These are phyloP conservation scores for Rhizoctonia solani DNA, from an alignment of 1,284 basidiomycete genomes.

Conservation along the genomic window DNA sequence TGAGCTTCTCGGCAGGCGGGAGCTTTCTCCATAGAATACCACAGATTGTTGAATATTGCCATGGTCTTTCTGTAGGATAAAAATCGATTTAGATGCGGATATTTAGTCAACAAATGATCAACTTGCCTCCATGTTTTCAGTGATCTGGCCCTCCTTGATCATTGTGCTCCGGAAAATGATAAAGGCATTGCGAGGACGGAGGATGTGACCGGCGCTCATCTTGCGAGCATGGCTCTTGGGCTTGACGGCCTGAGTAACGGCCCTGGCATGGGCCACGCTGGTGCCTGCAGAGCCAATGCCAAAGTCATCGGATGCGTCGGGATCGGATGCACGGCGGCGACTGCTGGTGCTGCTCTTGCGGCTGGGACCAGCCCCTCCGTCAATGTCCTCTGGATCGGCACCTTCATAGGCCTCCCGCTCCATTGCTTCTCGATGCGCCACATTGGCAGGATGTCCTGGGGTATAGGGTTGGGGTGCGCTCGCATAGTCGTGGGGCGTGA, in stretches of 20 bases:
- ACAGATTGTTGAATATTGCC: constrained; percentile 32
- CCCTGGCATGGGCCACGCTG: constrained; percentile 13
- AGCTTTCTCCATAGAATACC: constrained; percentile 33
- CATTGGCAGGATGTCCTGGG: constrained; percentile 31
- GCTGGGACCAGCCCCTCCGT: neutral
- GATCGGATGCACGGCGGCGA: constrained; percentile 11
- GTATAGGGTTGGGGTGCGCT: constrained; percentile 28
- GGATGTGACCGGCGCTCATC: constrained; percentile 30
- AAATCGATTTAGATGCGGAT: neutral
- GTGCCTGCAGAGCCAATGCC: neutral
- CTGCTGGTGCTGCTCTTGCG: constrained; percentile 20
- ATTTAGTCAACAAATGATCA: neutral
- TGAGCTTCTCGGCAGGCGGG: constrained; percentile 21
- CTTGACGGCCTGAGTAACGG: constrained; percentile 5
- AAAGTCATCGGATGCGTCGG: neutral
- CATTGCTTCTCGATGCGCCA: constrained; percentile 29
- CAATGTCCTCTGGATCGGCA: constrained; percentile 21
- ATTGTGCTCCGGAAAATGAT: constrained; percentile 33
- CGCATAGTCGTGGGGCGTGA: constrained; percentile 32
- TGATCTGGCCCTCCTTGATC: constrained; percentile 27
- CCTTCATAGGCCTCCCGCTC: constrained; percentile 28
- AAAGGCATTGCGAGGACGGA: constrained; percentile 29
- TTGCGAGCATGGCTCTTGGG: constrained; percentile 33
- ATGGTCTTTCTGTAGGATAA: constrained; percentile 16
- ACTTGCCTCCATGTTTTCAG: constrained; percentile 28